These are phyloP conservation scores for Anthracocystis walkeri DNA, from an alignment of 1,284 basidiomycete genomes.

Conservation along the genomic window DNA sequence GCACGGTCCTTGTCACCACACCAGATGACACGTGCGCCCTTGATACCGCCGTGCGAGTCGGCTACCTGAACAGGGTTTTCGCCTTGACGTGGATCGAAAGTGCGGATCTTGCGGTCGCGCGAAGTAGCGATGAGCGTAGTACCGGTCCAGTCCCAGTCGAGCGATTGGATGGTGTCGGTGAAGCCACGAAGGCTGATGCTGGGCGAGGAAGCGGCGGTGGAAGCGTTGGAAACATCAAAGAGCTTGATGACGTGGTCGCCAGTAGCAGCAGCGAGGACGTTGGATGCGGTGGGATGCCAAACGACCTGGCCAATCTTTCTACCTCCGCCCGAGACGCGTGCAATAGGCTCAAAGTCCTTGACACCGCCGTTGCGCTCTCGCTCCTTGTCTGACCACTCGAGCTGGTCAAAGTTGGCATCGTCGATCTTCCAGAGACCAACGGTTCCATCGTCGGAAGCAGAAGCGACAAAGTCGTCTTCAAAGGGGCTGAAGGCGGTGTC, in stretches of 20 bases:
- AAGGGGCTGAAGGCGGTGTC: constrained; percentile 98
- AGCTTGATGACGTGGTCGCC: constrained; percentile 90
- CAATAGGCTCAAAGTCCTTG: constrained; percentile 82
- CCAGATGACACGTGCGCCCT: constrained; percentile 89
- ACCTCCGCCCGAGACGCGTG: constrained; percentile 71
- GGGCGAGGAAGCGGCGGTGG: constrained; percentile 65
- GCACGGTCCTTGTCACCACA: constrained; percentile 89
- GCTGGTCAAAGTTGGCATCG: constrained; percentile 74
- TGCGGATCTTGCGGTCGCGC: constrained; percentile 88
- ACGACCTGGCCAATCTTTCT: constrained; percentile 92
- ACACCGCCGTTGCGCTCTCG: constrained; percentile 71
- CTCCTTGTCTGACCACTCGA: constrained; percentile 64
- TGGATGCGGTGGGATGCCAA: constrained; percentile 91
- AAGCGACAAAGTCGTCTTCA: constrained; percentile 88
- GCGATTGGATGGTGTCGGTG: constrained; percentile 85
- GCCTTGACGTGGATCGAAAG: constrained; percentile 88
- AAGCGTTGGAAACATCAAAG: constrained; percentile 77
- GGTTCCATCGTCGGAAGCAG: constrained; percentile 92
- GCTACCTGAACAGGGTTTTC: constrained; percentile 81
- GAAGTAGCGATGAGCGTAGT: constrained; percentile 78
- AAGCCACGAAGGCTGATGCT: constrained; percentile 79
- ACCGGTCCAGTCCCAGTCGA: constrained; percentile 87
- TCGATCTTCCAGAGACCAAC: constrained; percentile 89
- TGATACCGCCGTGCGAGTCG: constrained; percentile 93
- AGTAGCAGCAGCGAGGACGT: constrained; percentile 86